Evolutionary conservation across 1,284 basidiomycete genomes (phyloP), one percentile per base, ranked within the genome.

Genomic region (Uromyces viciae-fabae): DNA sequence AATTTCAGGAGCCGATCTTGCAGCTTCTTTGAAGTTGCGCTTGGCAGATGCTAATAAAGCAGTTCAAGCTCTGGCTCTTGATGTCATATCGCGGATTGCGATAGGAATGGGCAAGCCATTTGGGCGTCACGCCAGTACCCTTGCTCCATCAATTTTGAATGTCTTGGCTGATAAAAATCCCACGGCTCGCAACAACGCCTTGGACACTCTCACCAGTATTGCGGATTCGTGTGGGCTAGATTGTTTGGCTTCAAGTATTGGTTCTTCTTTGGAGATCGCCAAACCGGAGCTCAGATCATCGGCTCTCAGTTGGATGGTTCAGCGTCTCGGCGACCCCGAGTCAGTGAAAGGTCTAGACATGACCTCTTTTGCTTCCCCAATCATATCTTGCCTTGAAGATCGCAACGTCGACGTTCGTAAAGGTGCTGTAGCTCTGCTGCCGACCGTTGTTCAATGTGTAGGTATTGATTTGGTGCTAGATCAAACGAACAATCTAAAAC

Each of bases 141-240:
- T 98, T 11, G 91, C 92, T 1, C 92, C 92, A 33, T 46, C 69
- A 40, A 81, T 81, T 33, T 56, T 81, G 33, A 81, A 62, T 46
- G 94, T 95, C 5, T 89, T 98, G 7, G 90, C 95, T 8, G 97
- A 99, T 85, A 94, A 96, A 85, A 99, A 99, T 86, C 91, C 92
- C 1, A 91, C 91, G 7, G 92, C 95, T 49, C 91, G 97, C 60
- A 88, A 90, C 2, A 90, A 93, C 40, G 97, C 91, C 17, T 85
- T 94, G 3, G 89, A 91, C 72, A 91, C 94, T 0, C 88, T 99
- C 82, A 90, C 90, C 3, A 91, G 93, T 3, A 95, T 99, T 75
- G 92, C 93, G 8, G 91, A 91, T 31, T 93, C 94, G 17, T 93
- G 93, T 83, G 91, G 92, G 8, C 85, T 98, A 17, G 95, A 96